Evolutionary conservation across 805 yeast genomes (phyloP), one percentile per base, ranked within the genome.

Genomic region (Clavispora santaluciae): DNA sequence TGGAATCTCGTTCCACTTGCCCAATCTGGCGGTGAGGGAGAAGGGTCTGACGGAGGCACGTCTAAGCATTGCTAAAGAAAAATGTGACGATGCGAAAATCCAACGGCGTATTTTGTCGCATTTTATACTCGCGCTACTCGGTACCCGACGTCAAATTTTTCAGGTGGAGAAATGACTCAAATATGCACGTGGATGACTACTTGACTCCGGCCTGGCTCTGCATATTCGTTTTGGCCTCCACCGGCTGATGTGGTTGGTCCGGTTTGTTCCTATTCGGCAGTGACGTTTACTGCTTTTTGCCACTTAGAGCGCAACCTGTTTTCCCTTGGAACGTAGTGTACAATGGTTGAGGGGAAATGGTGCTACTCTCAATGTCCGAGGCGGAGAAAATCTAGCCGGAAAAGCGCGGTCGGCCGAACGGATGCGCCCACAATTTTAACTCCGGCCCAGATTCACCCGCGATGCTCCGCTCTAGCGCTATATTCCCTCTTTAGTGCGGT

Each of bases 1-100:
- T 33, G 73, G 74, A 49, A 69, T 66, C 22, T 66, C 68, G 44
- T 57, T 63, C 54, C 54, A 52, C 36, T 50, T 50, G 35, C 43
- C 49, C 45, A 50, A 46, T 39, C 49, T 41, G 41, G 52, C 30
- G 35, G 48, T 49, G 16, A 44, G 42, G 18, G 54, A 48, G 23
- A 51, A 46, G 5, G 48, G 43, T 44, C 48, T 47, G 38, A 47
- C 40, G 17, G 50, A 39, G 23, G 23, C 29, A 24, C 50, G 49
- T 44, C 53, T 48, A 20, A 48, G 54, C 53, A 48, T 50, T 41
- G 38, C 20, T n/a, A 10, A 22, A 12, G 22, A 38, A 28, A 13
- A 33, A 22, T n/a, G 12, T 31, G 24, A 30, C 18, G 22, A 16
- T 25, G 22, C n/a, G 21, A 33, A 28, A 22, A 12, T 10, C 11